Base-by-base conservation (phyloP, 2,329 filamentous ascomycete genomes). In the Neophaeococcomyces aloes region DNA sequence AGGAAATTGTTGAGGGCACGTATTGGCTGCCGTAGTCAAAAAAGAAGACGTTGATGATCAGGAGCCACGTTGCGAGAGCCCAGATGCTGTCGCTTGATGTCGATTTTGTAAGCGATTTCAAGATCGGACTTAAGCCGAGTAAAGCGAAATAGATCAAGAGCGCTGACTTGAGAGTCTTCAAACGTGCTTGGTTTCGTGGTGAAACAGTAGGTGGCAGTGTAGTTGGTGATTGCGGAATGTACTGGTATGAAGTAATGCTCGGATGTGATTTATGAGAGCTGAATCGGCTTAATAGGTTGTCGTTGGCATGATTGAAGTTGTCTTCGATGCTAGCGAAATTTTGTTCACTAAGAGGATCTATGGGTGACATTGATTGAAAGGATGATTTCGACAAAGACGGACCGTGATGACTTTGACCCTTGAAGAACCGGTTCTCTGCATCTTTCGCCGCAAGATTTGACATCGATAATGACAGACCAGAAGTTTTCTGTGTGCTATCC, bases 81-180 rank as follows among this genome's bases (percentile, higher is more conserved):
- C 91, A 98, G 60, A 98, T 98, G 33, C 83, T 91, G 70, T 98
- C 91, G 44, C 78, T 83, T 6, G 86, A 89, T 3, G 89, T 96
- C 4, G 88, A 95, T 39, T 76, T 77, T 1, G 91, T 98, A n/a
- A 98, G 75, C 1, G 88, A 95, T 63, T 95, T 95, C 49, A 98
- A 78, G 51, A 98, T 96, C 0, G 91, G 91, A 32, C 86, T 94
- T 3, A 98, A 74, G 8, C 89, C 91, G 3, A 96, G 77, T 11
- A 98, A 73, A 3, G 87, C 88, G 54, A 83, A 93, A 66, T 93
- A 95, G 56, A 96, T 96, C 38, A 96, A 74, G 29, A 93, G 71
- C 0, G 88, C 88, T 0, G 88, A 95, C 65, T 96, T 96, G 53
- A 88, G 79, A 1, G 91, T 95, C 27, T 82, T 79, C 3, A 95